Conservation (phyloP, 176 grass and related monocot genomes). For the Pharus latifolius region DNA sequence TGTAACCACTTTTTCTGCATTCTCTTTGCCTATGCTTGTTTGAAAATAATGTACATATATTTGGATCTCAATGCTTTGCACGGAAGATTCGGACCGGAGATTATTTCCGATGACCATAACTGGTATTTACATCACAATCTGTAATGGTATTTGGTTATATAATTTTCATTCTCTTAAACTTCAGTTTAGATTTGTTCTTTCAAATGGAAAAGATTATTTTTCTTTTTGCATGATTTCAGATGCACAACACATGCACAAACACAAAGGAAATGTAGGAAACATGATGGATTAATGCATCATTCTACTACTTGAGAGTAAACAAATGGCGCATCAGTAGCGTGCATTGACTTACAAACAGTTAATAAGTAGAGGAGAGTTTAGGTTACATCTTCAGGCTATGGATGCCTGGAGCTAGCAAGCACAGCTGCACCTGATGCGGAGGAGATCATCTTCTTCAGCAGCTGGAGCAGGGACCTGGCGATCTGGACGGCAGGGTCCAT, state of each 20-base stretch:
- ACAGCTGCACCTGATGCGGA: neutral
- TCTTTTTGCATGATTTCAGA: too few species aligned
- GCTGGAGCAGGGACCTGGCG: conserved; percentile 33
- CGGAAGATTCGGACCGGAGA: neutral
- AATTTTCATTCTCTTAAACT: neutral
- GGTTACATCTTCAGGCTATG: too few species aligned
- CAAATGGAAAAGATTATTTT: neutral
- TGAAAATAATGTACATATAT: conserved; percentile 9
- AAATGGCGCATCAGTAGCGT: neutral
- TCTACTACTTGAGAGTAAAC: neutral
- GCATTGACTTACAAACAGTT: neutral
- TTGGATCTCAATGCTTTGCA: neutral
- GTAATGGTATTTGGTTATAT: neutral
- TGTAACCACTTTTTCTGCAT: conserved; percentile 3
- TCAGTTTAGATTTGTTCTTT: neutral
- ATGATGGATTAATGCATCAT: neutral
- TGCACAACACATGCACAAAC: neutral
- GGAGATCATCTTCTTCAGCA: conserved; percentile 32
- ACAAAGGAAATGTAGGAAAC: neutral
- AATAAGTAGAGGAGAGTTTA: neutral
- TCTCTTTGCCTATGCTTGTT: neutral
- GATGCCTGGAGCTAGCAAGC: too few species aligned
- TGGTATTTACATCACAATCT: neutral
- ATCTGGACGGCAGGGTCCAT: conserved; percentile 19
- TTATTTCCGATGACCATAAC: neutral